Conservation (phyloP, 345 rosid genomes). For the Ailanthus altissimus region DNA sequence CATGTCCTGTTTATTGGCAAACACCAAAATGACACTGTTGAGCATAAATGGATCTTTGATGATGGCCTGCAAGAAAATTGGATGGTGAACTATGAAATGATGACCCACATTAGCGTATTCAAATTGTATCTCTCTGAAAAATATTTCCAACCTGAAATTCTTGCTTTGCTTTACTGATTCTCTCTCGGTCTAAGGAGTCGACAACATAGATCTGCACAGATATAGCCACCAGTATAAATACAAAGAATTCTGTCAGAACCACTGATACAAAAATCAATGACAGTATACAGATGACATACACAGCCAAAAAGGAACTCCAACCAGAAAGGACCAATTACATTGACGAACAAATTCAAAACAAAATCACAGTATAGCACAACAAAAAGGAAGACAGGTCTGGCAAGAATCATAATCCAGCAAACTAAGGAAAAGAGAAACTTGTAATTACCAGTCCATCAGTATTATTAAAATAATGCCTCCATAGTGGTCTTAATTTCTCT, state of each 20-base stretch:
- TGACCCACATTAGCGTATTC: constrained; percentile 20
- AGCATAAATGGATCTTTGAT: constrained; percentile 97
- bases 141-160: constrained; percentile 87
- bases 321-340: background rate
- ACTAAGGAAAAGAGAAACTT: background rate
- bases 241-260: background rate
- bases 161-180: constrained; percentile 84
- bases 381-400: constrained; percentile 4
- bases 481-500: constrained; percentile 93
- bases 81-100: constrained; percentile 27
- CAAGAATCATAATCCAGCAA: constrained; percentile 8
- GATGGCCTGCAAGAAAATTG: constrained; percentile 62
- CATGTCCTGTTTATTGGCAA: constrained; percentile 99
- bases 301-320: background rate
- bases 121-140: constrained; percentile 23
- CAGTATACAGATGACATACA: too few relatives aligned
- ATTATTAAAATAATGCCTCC: constrained; percentile 99
- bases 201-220: constrained; percentile 85
- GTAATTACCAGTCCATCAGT: constrained; percentile 91
- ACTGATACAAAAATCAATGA: background rate
- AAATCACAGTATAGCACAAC: background rate
- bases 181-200: constrained; percentile 97
- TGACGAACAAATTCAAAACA: background rate
- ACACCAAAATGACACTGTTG: constrained; percentile 88
- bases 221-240: background rate